Conservation (phyloP, 2,329 filamentous ascomycete genomes). For the Nemania bipapillata region DNA sequence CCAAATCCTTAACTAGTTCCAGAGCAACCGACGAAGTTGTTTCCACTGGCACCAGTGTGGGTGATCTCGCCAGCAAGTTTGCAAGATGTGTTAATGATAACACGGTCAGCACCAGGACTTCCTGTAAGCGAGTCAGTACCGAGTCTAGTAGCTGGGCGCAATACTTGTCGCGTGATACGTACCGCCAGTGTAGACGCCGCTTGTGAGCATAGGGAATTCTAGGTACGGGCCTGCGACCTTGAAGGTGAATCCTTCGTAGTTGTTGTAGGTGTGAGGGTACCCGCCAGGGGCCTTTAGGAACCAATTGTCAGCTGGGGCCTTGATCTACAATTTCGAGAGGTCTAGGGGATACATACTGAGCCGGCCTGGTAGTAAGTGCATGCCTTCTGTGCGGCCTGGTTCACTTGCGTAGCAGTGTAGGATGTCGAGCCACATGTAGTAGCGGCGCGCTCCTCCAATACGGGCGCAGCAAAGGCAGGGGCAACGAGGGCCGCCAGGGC, state of each 20-base stretch:
- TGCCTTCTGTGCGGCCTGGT: constrained; percentile 61
- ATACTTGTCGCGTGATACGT: constrained; percentile 42
- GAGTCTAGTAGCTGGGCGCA: neutral
- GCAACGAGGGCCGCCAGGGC: constrained; percentile 44
- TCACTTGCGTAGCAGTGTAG: constrained; percentile 63
- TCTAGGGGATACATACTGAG: constrained; percentile 46
- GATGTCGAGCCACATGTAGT: constrained; percentile 64
- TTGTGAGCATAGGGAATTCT: constrained; percentile 69
- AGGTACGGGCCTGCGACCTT: constrained; percentile 67
- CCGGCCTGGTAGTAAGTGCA: constrained; percentile 61
- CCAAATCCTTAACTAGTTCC: constrained; percentile 43
- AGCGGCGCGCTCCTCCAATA: constrained; percentile 56
- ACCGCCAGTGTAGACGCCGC: constrained; percentile 67
- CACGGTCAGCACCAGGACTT: constrained; percentile 73
- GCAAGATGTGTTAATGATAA: constrained; percentile 69
- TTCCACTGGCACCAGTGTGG: constrained; percentile 74
- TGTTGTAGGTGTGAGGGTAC: constrained; percentile 70
- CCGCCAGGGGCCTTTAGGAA: constrained; percentile 57
- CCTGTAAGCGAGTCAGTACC: constrained; percentile 54
- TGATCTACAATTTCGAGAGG: too few relatives aligned
- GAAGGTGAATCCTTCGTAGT: constrained; percentile 72
- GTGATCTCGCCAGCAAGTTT: constrained; percentile 72
- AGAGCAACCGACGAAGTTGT: constrained; percentile 73
- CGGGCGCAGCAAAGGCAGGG: constrained; percentile 44
- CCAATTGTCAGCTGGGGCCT: neutral